These are phyloP conservation scores for Vitis cinerea DNA, from an alignment of 164 flowering plant species.

Conservation along the genomic window DNA sequence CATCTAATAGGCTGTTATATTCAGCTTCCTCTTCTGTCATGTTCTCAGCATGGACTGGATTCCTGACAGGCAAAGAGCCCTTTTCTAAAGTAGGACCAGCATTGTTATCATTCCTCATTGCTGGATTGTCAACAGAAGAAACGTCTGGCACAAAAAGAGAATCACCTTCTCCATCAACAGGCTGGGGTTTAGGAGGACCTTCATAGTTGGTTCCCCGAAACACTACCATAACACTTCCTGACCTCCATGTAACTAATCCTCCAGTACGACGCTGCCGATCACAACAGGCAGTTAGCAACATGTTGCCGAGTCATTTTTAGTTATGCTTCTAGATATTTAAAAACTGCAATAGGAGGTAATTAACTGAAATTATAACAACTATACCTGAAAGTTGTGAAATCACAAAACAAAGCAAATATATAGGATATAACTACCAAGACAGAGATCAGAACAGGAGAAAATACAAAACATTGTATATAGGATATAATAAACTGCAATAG, in stretches of 20 bases:
- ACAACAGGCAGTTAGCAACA: conserved; percentile 26
- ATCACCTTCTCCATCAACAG: conserved; percentile 30
- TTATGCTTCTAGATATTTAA: not conserved
- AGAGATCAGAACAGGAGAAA: no score
- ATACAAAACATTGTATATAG: no score
- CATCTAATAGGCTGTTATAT: conserved; percentile 71
- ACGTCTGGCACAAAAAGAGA: conserved; percentile 68
- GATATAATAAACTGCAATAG: no score
- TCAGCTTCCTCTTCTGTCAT: conserved; percentile 80
- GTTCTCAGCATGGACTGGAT: conserved; percentile 24
- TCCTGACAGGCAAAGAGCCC: conserved; percentile 19
- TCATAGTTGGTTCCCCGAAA: conserved; percentile 77
- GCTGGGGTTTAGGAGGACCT: conserved; percentile 55
- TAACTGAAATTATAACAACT: no score
- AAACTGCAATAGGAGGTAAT: not conserved
- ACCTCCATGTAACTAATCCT: conserved; percentile 86
- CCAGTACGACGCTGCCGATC: conserved; percentile 87
- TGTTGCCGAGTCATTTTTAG: not conserved
- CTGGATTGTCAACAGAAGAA: conserved; percentile 35
- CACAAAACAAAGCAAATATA: no score
- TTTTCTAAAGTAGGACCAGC: conserved; percentile 26
- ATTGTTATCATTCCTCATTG: conserved; percentile 8
- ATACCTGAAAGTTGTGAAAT: no score
- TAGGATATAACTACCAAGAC: no score
- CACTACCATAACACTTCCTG: conserved; percentile 98